phyloP scores from a whole-genome alignment of 73 alveolate species.

The Durusdinium trenchii region DNA sequence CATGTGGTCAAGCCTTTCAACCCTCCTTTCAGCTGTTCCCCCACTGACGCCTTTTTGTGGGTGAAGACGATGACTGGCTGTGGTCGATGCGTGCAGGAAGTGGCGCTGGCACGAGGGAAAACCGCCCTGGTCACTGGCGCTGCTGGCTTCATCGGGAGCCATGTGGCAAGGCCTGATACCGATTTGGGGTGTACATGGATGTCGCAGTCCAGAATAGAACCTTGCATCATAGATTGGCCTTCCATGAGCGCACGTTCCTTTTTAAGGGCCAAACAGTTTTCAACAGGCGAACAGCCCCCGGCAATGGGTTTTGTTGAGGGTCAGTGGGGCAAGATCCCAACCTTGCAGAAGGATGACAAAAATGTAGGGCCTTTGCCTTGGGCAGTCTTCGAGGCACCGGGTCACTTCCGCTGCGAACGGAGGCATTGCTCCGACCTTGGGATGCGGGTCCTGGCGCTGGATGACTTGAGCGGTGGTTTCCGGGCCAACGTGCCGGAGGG shows the following conservation, averaged over 20 bases:
- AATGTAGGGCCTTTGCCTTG: neutral
- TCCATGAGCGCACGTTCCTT: too few relatives aligned
- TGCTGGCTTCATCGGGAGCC: slow-evolving; percentile 79
- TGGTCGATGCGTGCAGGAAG: neutral
- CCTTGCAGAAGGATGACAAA: neutral
- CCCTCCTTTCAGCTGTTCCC: too few relatives aligned
- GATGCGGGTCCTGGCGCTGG: slow-evolving; percentile 69
- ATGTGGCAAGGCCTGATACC: slow-evolving; percentile 82
- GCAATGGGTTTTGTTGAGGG: neutral
- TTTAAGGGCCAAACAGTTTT: too few relatives aligned
- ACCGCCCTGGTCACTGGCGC: slow-evolving; percentile 59
- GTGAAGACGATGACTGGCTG: neutral
- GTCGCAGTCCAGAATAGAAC: too few relatives aligned
- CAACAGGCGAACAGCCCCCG: too few relatives aligned
- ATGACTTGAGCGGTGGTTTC: slow-evolving; percentile 72
- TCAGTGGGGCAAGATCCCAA: neutral
- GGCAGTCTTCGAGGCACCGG: neutral
- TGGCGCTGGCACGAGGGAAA: slow-evolving; percentile 4
- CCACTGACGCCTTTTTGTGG: too few relatives aligned
- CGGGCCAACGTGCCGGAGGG: slow-evolving; percentile 44
- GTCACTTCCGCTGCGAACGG: neutral
- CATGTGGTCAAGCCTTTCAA: too few relatives aligned
- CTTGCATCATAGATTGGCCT: too few relatives aligned
- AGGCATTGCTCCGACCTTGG: slow-evolving; percentile 70
- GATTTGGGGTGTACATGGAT: too few relatives aligned